Evolutionary conservation across 2,329 filamentous ascomycete genomes (phyloP), one percentile per base, ranked within the genome.

Genomic region (Xylariomycetidae sp.): DNA sequence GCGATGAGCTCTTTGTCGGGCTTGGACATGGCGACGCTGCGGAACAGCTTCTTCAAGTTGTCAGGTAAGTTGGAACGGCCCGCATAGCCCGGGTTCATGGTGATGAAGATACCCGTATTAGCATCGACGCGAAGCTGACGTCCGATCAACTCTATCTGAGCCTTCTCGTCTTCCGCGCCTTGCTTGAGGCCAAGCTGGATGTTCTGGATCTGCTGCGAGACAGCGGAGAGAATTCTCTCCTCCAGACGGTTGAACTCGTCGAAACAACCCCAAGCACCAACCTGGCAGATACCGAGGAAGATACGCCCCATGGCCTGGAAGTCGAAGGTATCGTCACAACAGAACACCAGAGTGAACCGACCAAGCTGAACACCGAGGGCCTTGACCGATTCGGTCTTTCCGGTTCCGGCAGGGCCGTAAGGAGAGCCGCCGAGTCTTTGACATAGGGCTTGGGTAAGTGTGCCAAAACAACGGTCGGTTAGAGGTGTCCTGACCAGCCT

Each of bases 271-370:
- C 92, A 99, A 4, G 92, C 92, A 59, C 92, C 92, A 30, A 99
- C 92, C 61, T 98, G 92, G 59, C 94, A 98, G 42, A 99, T 94
- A 74, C 92, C 92, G 22, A 98, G 74, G 75, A 99, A 98, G 51
- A 99, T 99, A 49, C 92, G 87, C 11, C 94, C 94, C 92, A 99
- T 98, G 31, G 92, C 92, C 56, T 98, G 92, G 72, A 97, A 98
- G 61, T 99, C 92, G 53, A 99, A 99, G 0, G 92, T 98, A 63
- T 98, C 92, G 57, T 99, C 92, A 67, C 92, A 99, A 62, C 94
- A 98, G 69, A 99, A 98, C 17, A 99, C 94, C 16, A 99, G 77
- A 2, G 94, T 98, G 60, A 98, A 99, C 40, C 94, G 82, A 57
- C 92, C 94, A 34, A 99, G 80, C 59, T 98, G 89, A 4, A 98